phyloP scores from a whole-genome alignment of 805 yeast genomes.

The Saccharomycopsis oosterbeekiorum region DNA sequence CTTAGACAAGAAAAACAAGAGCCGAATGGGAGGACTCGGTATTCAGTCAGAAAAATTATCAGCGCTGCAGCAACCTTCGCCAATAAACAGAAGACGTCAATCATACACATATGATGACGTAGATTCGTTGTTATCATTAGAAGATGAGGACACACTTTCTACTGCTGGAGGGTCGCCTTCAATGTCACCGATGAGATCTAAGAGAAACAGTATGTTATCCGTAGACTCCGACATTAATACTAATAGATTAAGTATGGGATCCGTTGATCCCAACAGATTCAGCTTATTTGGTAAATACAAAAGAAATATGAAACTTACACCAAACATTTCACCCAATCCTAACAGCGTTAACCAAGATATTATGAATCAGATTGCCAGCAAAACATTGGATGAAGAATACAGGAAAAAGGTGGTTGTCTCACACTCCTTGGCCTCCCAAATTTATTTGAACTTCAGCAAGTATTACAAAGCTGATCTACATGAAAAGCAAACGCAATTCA shows the following conservation, averaged over 20 bases:
- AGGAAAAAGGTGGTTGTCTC: neutral
- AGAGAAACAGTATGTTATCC: conserved; percentile 30
- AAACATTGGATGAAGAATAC: conserved; percentile 5
- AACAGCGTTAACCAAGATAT: neutral
- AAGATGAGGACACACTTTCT: conserved; percentile 1
- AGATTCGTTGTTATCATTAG: conserved; percentile 3
- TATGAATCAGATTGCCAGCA: neutral
- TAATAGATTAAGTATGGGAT: neutral
- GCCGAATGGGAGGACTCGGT: neutral
- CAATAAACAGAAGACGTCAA: neutral
- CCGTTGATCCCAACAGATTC: conserved; percentile 2
- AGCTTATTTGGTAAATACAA: conserved; percentile 5
- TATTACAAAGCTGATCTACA: conserved; percentile 3
- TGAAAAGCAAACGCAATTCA: neutral
- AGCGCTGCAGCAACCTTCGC: neutral
- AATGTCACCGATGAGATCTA: conserved; percentile 26
- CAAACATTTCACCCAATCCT: neutral
- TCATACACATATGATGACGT: neutral
- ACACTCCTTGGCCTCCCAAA: conserved; percentile 6
- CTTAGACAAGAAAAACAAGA: conserved; percentile 7
- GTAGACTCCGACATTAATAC: neutral
- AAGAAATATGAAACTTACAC: neutral
- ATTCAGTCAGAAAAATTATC: neutral
- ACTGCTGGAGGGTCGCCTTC: conserved; percentile 5
- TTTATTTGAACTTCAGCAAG: conserved; percentile 6